These are phyloP conservation scores for Orychophragmus violaceus DNA, from an alignment of 345 rosid genomes.

Conservation along the genomic window DNA sequence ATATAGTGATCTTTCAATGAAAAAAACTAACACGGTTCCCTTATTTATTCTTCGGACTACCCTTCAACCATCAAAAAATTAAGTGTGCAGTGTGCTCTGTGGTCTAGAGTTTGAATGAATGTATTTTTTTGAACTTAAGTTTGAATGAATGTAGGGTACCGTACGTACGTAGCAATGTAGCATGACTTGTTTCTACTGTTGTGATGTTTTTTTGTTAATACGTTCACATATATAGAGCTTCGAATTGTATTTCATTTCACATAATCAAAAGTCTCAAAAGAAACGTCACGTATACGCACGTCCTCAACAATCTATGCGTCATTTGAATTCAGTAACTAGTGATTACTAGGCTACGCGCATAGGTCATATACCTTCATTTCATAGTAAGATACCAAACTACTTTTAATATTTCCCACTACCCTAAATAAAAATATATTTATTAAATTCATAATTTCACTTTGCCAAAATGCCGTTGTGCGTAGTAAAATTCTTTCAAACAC, in stretches of 20 bases:
- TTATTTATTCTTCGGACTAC: no score
- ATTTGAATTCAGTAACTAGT: neutral
- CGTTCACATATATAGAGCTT: neutral
- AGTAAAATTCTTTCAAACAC: neutral
- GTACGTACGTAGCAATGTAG: no score
- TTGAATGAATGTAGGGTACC: neutral
- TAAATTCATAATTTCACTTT: neutral
- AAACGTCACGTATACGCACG: neutral
- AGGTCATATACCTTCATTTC: neutral
- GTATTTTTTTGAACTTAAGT: no score
- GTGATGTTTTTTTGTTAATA: neutral
- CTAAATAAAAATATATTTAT: neutral
- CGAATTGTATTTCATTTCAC: neutral
- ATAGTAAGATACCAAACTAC: neutral
- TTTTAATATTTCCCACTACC: neutral
- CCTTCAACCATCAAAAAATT: neutral
- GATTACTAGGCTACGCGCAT: neutral
- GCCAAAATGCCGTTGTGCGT: no score
- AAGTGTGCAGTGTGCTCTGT: neutral
- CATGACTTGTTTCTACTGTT: neutral
- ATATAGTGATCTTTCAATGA: no score
- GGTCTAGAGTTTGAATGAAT: neutral
- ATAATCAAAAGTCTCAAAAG: neutral
- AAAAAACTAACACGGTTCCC: no score
- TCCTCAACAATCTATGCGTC: neutral